phyloP scores from a whole-genome alignment of 2,329 filamentous ascomycete genomes.

The Aureobasidium pullulans region DNA sequence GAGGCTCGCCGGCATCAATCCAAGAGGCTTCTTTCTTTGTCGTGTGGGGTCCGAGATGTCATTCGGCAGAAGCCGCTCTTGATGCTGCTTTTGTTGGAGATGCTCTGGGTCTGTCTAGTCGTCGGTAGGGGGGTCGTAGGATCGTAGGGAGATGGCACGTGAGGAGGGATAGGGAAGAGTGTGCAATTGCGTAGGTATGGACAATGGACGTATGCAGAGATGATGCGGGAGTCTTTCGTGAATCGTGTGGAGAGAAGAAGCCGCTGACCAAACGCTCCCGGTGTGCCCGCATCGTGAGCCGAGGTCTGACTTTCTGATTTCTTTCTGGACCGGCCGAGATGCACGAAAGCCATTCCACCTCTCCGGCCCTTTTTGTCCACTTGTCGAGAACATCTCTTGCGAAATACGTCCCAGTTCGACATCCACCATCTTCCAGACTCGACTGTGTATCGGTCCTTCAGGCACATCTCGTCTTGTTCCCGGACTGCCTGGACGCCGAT shows the following conservation, averaged over 20 bases:
- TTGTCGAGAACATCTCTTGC: background rate
- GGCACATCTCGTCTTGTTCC: background rate
- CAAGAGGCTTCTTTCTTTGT: background rate
- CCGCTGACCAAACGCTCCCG: background rate
- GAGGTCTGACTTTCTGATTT: background rate
- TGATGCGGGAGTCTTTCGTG: background rate
- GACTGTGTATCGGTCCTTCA: background rate
- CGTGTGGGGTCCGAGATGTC: background rate
- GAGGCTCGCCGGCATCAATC: conserved; percentile 32
- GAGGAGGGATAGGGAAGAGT: background rate
- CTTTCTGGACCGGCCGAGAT: background rate
- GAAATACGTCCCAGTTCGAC: background rate
- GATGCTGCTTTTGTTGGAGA: background rate
- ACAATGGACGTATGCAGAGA: background rate
- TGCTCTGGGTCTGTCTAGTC: background rate
- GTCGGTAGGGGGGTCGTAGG: background rate
- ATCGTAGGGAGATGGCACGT: background rate
- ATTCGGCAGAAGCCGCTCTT: background rate
- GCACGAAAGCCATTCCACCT: background rate
- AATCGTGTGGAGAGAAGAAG: background rate
- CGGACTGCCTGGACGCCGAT: background rate
- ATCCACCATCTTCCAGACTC: background rate
- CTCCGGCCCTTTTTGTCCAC: background rate
- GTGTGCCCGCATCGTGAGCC: background rate
- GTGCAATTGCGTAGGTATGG: background rate